A percentile compares a stretch with the other conserved stretches of the same genome.
Evolutionary conservation across 2,329 filamentous ascomycete genomes (phyloP).

Genomic region (Passalora sequoiae): DNA sequence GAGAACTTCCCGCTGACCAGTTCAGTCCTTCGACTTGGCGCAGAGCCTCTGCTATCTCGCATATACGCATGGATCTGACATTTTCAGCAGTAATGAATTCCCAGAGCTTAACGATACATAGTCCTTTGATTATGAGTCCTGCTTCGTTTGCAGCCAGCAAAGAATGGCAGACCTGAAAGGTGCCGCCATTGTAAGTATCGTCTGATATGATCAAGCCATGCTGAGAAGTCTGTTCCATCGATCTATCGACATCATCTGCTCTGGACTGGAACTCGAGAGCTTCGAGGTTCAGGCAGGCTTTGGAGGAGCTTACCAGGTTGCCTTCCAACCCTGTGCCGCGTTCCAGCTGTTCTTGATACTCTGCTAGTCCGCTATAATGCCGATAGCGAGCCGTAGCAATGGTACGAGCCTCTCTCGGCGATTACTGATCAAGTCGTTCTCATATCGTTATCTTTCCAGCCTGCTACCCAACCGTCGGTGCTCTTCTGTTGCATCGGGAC

Average conservation of each 20-base stretch:
- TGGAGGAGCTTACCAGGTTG: not conserved
- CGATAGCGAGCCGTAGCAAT: not conserved
- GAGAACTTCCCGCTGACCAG: not conserved
- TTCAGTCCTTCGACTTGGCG: not conserved
- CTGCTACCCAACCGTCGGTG: too few species aligned
- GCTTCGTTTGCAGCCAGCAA: not conserved
- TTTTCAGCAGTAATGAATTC: not conserved
- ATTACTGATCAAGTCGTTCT: not conserved
- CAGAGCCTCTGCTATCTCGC: not conserved
- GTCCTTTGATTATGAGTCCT: not conserved
- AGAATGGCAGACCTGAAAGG: not conserved
- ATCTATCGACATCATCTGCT: not conserved
- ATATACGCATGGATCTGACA: not conserved
- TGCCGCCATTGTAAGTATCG: not conserved
- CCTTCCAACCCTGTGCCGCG: not conserved
- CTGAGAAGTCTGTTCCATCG: not conserved
- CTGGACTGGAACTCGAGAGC: not conserved
- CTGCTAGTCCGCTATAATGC: not conserved
- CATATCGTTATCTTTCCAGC: not conserved
- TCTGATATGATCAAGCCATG: not conserved
- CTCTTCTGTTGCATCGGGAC: too few species aligned
- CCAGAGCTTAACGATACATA: not conserved
- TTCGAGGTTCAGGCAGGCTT: not conserved
- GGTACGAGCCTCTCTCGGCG: not conserved
- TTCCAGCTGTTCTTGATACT: not conserved